Percentiles rank a stretch among this genome's conserved stretches.
phyloP scores from a whole-genome alignment of 2,329 filamentous ascomycete genomes.

The Microascus cirrosus region DNA sequence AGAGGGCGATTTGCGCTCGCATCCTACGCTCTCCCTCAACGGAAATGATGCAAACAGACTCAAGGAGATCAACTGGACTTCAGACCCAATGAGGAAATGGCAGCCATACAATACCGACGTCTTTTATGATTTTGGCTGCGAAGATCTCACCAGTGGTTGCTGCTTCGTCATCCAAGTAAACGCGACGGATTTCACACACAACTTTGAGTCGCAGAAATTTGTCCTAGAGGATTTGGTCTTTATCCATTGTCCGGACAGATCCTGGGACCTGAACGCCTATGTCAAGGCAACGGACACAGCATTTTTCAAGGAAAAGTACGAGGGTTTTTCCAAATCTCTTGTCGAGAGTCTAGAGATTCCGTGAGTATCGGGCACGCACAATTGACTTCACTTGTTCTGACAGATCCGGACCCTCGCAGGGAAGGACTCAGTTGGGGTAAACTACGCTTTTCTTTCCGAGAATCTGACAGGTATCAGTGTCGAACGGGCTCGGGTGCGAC shows the following conservation, averaged over 20 bases:
- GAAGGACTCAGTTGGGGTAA: neutral
- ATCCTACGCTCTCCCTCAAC: conserved; percentile 9
- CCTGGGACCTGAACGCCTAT: conserved; percentile 18
- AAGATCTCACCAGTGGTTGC: neutral
- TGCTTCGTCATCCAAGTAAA: conserved; percentile 15
- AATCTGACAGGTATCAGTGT: neutral
- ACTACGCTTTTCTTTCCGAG: neutral
- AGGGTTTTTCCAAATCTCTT: neutral
- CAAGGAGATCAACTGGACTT: conserved; percentile 6
- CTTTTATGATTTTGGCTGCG: conserved; percentile 10
- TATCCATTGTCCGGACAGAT: conserved; percentile 17
- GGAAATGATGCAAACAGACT: conserved; percentile 13
- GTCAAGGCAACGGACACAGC: conserved; percentile 1
- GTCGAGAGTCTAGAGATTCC: neutral
- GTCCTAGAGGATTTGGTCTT: conserved; percentile 8
- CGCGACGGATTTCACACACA: conserved; percentile 12
- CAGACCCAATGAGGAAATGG: conserved; percentile 9
- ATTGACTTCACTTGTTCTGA: neutral
- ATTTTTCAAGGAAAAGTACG: conserved; percentile 2
- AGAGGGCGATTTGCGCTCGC: neutral
- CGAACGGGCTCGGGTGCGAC: neutral
- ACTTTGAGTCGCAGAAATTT: conserved; percentile 11
- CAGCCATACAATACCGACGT: conserved; percentile 8
- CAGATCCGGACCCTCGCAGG: neutral
- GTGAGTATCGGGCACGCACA: neutral